phyloP scores from a whole-genome alignment of 140 eudicot species.

The Erigeron philadelphicus region DNA sequence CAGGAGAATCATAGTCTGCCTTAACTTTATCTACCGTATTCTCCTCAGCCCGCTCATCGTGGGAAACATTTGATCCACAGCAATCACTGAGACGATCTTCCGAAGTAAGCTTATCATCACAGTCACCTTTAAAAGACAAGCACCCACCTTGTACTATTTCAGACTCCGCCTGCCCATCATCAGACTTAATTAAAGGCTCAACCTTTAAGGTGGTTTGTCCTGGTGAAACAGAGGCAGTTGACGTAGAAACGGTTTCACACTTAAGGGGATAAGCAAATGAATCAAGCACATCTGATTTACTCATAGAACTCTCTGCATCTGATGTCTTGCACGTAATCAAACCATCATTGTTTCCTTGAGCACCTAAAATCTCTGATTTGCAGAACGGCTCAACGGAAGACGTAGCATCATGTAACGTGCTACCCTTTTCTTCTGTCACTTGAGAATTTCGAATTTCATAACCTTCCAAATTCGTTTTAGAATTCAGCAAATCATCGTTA shows the following conservation, averaged over 20 bases:
- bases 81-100: conserved; percentile 35
- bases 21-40: conserved; percentile 31
- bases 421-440: conserved; percentile 17
- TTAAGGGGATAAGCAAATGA: conserved; percentile 24
- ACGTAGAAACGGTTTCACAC: conserved; percentile 31
- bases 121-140: conserved; percentile 23
- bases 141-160: conserved; percentile 13
- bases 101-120: conserved; percentile 25
- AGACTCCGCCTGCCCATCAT: conserved; percentile 13
- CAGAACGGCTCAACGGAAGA: not conserved
- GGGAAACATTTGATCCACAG: conserved; percentile 37
- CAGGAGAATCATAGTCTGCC: conserved; percentile 72
- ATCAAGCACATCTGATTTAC: conserved; percentile 29
- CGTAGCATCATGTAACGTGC: not conserved
- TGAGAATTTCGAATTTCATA: conserved; percentile 8
- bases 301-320: conserved; percentile 28
- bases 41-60: conserved; percentile 28
- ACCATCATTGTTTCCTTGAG: not conserved
- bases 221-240: conserved; percentile 30
- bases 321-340: not conserved
- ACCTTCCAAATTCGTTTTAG: conserved; percentile 5
- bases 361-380: conserved; percentile 16
- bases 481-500: conserved; percentile 14
- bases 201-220: conserved; percentile 18
- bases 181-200: conserved; percentile 24